A percentile compares a stretch with the other conserved stretches of the same genome.
phyloP scores from a whole-genome alignment of 768 basidiomycete genomes.

The Mycena kentingensis region DNA sequence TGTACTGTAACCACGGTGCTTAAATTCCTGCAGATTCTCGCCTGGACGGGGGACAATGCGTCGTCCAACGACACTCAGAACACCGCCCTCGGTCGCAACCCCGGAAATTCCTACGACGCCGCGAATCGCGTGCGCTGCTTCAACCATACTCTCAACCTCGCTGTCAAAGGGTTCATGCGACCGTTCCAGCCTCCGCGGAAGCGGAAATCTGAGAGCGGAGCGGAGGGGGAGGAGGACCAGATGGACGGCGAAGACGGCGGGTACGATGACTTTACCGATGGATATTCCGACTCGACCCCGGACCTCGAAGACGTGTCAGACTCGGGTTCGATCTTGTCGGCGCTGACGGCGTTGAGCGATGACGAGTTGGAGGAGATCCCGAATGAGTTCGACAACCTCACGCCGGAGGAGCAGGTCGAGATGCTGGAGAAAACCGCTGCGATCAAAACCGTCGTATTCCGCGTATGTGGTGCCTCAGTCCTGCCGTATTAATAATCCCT shows the following conservation, averaged over 20 bases:
- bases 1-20: neutral
- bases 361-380: too few species aligned
- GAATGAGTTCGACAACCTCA: too few species aligned
- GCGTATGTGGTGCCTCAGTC: neutral
- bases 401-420: too few species aligned
- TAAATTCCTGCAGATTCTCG: constrained; percentile 21
- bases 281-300: too few species aligned
- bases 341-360: too few species aligned
- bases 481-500: neutral
- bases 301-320: too few species aligned
- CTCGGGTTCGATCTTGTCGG: too few species aligned
- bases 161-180: neutral
- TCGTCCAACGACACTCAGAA: constrained; percentile 29
- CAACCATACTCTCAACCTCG: constrained; percentile 31
- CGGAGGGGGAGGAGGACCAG: neutral
- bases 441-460: neutral
- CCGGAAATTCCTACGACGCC: constrained; percentile 13
- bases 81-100: constrained; percentile 5
- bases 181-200: constrained; percentile 1
- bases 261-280: too few species aligned
- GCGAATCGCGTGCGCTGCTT: constrained; percentile 5
- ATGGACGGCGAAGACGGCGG: neutral
- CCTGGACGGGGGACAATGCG: constrained; percentile 30
- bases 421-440: too few species aligned
- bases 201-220: neutral